Evolutionary conservation across 2,329 filamentous ascomycete genomes (phyloP).

Genomic region (Pestalotiopsis sp.): DNA sequence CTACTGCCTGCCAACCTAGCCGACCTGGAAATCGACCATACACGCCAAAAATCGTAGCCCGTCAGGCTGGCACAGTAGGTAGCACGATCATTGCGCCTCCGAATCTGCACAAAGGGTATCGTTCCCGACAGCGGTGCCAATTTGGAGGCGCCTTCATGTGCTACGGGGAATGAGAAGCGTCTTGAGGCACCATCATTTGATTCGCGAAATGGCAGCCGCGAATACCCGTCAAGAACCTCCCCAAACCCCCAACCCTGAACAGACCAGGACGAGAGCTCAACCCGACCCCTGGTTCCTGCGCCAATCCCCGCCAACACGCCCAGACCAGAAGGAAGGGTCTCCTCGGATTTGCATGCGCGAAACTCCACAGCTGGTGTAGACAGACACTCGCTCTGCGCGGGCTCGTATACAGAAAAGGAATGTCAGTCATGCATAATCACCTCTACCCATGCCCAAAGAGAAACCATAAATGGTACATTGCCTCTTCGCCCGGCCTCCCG

Average conservation of each 20-base stretch:
- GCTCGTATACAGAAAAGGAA: constrained; percentile 1
- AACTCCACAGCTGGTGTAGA: neutral
- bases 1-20: too few relatives aligned
- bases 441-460: neutral
- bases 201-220: neutral
- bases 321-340: neutral
- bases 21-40: too few relatives aligned
- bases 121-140: too few relatives aligned
- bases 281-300: neutral
- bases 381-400: neutral
- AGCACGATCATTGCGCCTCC: too few relatives aligned
- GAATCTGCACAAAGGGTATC: too few relatives aligned
- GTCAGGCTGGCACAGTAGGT: too few relatives aligned
- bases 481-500: too few relatives aligned
- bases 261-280: neutral
- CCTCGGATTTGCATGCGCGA: neutral
- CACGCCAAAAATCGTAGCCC: too few relatives aligned
- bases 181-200: neutral
- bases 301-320: neutral
- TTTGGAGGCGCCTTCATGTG: neutral
- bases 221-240: neutral
- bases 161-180: neutral
- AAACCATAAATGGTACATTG: neutral
- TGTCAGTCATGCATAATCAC: neutral
- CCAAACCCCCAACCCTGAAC: neutral